Evolutionary conservation across 139 green algal species (phyloP), one percentile per base, ranked within the genome.

Genomic region (Bryopsis sp.): DNA sequence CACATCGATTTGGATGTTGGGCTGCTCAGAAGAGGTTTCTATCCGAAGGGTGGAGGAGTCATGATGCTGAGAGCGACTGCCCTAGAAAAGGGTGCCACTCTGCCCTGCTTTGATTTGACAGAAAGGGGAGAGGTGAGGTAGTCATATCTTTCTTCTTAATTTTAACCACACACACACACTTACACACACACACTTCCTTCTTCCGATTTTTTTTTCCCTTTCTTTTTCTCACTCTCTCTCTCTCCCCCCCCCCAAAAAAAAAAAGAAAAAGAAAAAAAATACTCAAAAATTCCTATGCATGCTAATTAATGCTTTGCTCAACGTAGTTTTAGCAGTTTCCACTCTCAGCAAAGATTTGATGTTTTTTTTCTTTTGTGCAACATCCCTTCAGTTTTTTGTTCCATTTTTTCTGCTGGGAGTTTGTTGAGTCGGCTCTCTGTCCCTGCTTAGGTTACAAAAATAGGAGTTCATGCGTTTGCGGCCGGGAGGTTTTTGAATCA

Each of bases 21-120:
- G 11, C 58, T 89, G 3, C 29, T 75, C 3, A 62, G 79, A 19
- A 70, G 85, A 0, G 89, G 89, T 2, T 94, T 93, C 77, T 92
- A 84, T 64, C 89, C 89, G 1, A 78, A 71, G 11, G 89, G 89
- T 31, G 80, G 82, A 6, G 89, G 89, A 3, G 43, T 76, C 1
- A 29, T 88, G 29, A 24, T 26, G 24, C 57, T 87, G 2, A 50
- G 1, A 1, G 73, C 73, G 32, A 47, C 34, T 24, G 32, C 62
- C 8, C 77, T 94, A 46, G 35, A 77, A 0, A 29, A 58, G 0
- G 76, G 78, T 8, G 39, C 38, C 3, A 22, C 61, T 19, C 69
- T 94, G 43, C 86, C 84, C 2, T 48, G 81, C 4, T 50, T 90
- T 2, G 22, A 81, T 28, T 66, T 92, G 7, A 84, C 75, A 1